Base-by-base conservation (phyloP, 306 rosid genomes). In the Mucuna pruriens region DNA sequence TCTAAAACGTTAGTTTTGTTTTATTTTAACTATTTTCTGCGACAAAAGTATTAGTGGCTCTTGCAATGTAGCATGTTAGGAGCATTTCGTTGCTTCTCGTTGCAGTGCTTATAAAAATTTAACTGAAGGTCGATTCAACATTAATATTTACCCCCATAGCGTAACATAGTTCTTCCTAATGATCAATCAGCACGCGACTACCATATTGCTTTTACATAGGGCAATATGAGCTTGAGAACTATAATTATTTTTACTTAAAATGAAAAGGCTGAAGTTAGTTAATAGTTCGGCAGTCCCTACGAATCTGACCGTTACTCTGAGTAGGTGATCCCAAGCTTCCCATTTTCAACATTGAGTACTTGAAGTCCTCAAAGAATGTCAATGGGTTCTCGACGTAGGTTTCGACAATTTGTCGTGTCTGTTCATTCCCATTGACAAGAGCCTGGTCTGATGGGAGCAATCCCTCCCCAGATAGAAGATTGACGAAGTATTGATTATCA, bases 391-490 rank as follows among this genome's bases (percentile, higher is more conserved):
- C 76, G 0, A 88, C 97, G 16, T 93, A 93, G 85, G 89, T 85
- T 72, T 84, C 80, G 0, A 89, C 96, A n/a, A 93, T 82, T 63
- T 83, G 74, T 2, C 80, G 90, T 2, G 97, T 90, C 51, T 80
- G 90, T n/a, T 83, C 85, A 22, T 88, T 83, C 1, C 83, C 88
- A 4, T 63, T 82, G 3, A 75, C 73, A 4, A 91, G 88, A 62
- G 64, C 84, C 57, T 91, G 97, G 77, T 95, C 99, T 4, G 99
- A 93, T 0, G 80, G 91, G 55, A 95, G 97, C 85, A 93, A 44
- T 8, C 99, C 97, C 31, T 95, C 91, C 26, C 94, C 93, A 1
- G 89, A 89, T 2, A 93, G 87, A 10, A 93, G 98, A 82, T 91
- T 91, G 7, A 89, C 57, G 36, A 78, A 90, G 81, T 93, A 93